phyloP scores from a whole-genome alignment of 371 early-diverging fungal species.

The Lichtheimia ornata region DNA sequence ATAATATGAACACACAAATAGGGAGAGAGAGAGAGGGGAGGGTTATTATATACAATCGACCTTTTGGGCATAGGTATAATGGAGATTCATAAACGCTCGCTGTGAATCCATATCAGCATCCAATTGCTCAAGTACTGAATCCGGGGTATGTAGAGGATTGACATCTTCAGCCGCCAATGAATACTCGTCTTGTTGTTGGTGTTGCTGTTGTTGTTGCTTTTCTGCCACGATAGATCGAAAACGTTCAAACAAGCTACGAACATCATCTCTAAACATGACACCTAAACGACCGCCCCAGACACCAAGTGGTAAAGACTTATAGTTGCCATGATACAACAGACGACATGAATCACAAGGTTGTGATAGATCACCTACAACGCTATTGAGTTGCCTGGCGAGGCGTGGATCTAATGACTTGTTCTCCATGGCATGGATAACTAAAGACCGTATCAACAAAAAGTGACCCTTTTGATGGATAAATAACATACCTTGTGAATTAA shows the following conservation, averaged over 20 bases:
- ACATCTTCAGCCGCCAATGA: too few species aligned
- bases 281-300: slow-evolving; percentile 52
- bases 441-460: neutral
- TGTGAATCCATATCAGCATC: slow-evolving; percentile 35
- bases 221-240: slow-evolving; percentile 11
- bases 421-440: slow-evolving; percentile 34
- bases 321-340: slow-evolving; percentile 21
- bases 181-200: slow-evolving; percentile 23
- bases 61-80: slow-evolving; percentile 26
- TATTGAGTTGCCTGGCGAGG: slow-evolving; percentile 32
- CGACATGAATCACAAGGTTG: slow-evolving; percentile 1
- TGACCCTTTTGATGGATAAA: neutral
- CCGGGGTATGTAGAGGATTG: neutral
- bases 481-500: slow-evolving; percentile 41
- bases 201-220: slow-evolving; percentile 1
- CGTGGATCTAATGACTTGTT: slow-evolving; percentile 30
- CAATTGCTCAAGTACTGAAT: slow-evolving; percentile 21
- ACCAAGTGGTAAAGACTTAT: slow-evolving; percentile 46
- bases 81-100: slow-evolving; percentile 43
- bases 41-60: slow-evolving; percentile 1
- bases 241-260: slow-evolving; percentile 26
- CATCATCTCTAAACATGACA: slow-evolving; percentile 44
- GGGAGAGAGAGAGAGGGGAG: neutral
- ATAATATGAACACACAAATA: neutral
- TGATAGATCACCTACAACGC: slow-evolving; percentile 19